Conservation (phyloP, 176 grass and related monocot genomes). For the Musa schizocarpa region DNA sequence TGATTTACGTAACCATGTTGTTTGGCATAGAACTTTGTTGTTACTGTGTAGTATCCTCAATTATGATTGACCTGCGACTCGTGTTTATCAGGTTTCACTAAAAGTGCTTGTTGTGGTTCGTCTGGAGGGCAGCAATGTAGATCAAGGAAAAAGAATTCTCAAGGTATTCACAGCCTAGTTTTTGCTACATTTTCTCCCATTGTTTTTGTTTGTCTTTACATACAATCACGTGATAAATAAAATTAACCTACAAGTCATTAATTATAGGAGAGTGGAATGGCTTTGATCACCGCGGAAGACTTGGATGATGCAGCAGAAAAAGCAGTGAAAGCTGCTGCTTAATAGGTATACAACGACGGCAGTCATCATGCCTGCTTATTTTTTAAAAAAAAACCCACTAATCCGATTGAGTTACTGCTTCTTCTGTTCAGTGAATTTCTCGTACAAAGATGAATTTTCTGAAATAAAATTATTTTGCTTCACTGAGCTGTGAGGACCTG, state of each 20-base stretch:
- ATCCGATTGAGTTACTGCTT: too few species aligned
- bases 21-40: neutral
- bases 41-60: neutral
- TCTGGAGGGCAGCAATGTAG: constrained; percentile 94
- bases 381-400: too few species aligned
- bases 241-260: neutral
- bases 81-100: constrained; percentile 60
- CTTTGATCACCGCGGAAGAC: constrained; percentile 94
- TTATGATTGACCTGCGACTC: neutral
- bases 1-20: too few species aligned
- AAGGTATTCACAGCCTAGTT: constrained; percentile 43
- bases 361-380: neutral
- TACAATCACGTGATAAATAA: too few species aligned
- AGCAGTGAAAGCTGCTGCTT: constrained; percentile 55
- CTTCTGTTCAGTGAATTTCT: neutral
- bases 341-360: constrained; percentile 15
- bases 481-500: neutral
- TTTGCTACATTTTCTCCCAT: neutral
- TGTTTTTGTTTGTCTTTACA: neutral
- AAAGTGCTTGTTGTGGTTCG: constrained; percentile 97
- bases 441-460: neutral
- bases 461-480: neutral
- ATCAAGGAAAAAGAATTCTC: constrained; percentile 99
- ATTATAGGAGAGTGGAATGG: constrained; percentile 82
- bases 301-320: constrained; percentile 96